Conservation (phyloP, 139 green algal species). For the Micractinium sp. region DNA sequence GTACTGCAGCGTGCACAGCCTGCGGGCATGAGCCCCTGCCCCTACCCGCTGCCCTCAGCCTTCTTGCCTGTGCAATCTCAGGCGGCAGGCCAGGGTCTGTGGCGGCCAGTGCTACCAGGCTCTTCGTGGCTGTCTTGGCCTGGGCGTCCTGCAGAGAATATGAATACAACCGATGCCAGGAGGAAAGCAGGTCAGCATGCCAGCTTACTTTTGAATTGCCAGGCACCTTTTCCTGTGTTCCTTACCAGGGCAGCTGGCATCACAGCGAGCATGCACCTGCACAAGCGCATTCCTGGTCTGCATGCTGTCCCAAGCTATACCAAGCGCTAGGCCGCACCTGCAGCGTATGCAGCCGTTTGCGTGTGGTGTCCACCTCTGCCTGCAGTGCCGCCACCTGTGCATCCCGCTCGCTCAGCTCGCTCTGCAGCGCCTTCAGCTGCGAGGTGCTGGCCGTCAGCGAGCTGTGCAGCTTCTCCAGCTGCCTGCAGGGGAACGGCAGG, state of each 20-base stretch:
- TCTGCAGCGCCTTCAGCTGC: slow-evolving; percentile 17
- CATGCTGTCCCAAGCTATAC: no score
- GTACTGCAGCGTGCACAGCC: neutral
- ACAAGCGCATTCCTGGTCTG: no score
- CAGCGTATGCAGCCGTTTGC: slow-evolving; percentile 46
- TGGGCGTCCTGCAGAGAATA: neutral
- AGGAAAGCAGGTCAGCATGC: no score
- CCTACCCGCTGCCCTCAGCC: neutral
- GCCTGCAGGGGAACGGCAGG: neutral
- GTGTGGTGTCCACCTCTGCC: slow-evolving; percentile 8
- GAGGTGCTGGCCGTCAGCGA: neutral
- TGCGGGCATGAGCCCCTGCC: neutral
- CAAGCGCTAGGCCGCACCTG: slow-evolving; percentile 21
- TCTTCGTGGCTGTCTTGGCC: slow-evolving; percentile 3
- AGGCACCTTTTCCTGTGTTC: no score
- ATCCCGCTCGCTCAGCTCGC: slow-evolving; percentile 3
- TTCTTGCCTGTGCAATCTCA: slow-evolving; percentile 22
- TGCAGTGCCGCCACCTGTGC: slow-evolving; percentile 5
- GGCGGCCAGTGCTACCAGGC: slow-evolving; percentile 14
- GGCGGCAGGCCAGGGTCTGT: neutral
- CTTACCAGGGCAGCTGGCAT: no score
- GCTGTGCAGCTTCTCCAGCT: slow-evolving; percentile 3
- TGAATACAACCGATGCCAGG: no score
- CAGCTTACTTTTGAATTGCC: no score
- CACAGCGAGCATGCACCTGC: no score